Evolutionary conservation across 1,284 basidiomycete genomes (phyloP).

Genomic region (Ganoderma lucidum): DNA sequence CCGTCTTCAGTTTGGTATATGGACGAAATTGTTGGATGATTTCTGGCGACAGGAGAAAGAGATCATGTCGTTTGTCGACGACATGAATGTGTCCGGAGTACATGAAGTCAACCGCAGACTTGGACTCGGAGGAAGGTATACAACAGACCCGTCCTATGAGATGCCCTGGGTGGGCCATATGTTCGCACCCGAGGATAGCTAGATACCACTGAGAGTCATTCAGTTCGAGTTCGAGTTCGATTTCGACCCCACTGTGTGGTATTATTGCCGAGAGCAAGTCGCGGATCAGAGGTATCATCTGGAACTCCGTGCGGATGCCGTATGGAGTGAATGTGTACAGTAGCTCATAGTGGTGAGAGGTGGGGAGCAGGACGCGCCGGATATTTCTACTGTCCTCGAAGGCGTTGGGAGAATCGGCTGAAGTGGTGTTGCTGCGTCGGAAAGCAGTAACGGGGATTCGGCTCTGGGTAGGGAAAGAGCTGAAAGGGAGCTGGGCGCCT

Average conservation of each 20-base stretch:
- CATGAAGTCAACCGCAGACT: neutral
- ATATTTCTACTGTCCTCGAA: no score
- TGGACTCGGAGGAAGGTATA: neutral
- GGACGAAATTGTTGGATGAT: neutral
- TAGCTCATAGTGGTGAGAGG: no score
- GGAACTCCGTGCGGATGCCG: no score
- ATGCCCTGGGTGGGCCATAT: neutral
- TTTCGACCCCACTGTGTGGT: no score
- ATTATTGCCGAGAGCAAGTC: neutral
- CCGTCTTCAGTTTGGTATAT: neutral
- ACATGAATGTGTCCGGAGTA: neutral
- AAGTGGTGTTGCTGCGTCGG: no score
- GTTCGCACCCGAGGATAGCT: neutral
- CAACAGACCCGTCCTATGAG: neutral
- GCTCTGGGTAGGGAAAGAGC: neutral
- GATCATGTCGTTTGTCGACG: neutral
- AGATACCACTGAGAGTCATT: neutral
- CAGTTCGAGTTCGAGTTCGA: neutral
- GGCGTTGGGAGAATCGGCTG: no score
- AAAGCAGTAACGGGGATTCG: no score
- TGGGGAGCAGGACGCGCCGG: no score
- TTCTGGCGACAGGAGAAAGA: neutral
- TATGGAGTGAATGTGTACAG: no score
- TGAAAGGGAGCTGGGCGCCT: no score
- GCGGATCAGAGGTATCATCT: no score